phyloP scores from a whole-genome alignment of 441 rosid genomes.

The Metrosideros polymorpha region DNA sequence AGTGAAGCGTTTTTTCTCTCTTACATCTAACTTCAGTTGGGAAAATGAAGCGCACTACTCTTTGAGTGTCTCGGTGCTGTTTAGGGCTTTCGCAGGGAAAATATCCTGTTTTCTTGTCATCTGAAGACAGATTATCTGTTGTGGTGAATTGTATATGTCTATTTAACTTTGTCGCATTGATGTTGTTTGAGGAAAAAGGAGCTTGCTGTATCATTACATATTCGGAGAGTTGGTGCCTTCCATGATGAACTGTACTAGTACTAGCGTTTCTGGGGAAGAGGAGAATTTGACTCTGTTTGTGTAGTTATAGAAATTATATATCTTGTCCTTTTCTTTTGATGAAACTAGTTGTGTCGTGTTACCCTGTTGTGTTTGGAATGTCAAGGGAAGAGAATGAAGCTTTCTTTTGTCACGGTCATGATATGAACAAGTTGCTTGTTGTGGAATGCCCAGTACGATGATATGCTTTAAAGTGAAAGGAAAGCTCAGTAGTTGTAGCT shows the following conservation, averaged over 20 bases:
- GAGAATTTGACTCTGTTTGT: neutral
- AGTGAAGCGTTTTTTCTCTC: slow-evolving; percentile 12
- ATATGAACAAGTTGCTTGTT: neutral
- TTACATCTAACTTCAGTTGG: slow-evolving; percentile 6
- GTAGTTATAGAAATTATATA: neutral
- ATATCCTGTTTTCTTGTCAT: slow-evolving; percentile 19
- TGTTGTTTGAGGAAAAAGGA: neutral
- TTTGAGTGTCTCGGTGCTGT: neutral
- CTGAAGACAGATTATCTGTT: slow-evolving; percentile 14
- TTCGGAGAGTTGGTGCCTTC: neutral
- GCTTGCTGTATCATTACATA: slow-evolving; percentile 18
- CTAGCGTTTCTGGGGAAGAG: neutral
- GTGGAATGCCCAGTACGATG: neutral
- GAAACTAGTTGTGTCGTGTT: neutral
- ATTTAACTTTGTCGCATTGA: slow-evolving; percentile 8
- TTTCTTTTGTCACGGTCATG: neutral
- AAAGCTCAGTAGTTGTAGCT: neutral
- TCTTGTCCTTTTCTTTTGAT: neutral
- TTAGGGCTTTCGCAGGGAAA: slow-evolving; percentile 14
- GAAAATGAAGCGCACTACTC: slow-evolving; percentile 17
- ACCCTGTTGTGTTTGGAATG: neutral
- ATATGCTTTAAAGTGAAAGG: neutral
- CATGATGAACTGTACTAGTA: neutral
- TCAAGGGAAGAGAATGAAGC: neutral
- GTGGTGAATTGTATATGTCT: slow-evolving; percentile 44